A percentile compares a stretch with the other conserved stretches of the same genome.
Evolutionary conservation across 1,139 yeast species (phyloP).

Genomic region (Candida mesenterica): DNA sequence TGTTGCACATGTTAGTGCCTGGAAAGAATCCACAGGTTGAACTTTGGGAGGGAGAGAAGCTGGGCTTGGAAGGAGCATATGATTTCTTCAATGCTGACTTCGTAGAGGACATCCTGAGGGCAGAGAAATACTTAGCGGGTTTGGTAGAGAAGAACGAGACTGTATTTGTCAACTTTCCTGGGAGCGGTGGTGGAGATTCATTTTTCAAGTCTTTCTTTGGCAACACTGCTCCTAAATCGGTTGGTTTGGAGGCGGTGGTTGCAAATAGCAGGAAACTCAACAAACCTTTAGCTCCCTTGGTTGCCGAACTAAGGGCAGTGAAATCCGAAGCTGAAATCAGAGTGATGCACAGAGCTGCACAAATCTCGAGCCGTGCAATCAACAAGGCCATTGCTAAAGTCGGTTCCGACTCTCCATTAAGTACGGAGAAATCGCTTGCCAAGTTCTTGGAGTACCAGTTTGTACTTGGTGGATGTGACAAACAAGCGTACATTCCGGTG

Average conservation of each 20-base stretch:
- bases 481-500: conserved; percentile 90
- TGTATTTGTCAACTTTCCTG: conserved; percentile 50
- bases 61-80: conserved; percentile 80
- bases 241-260: conserved; percentile 5
- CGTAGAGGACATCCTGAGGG: conserved; percentile 50
- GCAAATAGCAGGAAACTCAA: conserved; percentile 31
- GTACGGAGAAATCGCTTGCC: conserved; percentile 73
- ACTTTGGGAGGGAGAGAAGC: conserved; percentile 92
- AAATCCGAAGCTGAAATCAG: conserved; percentile 76
- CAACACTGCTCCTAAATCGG: neutral
- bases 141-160: conserved; percentile 47
- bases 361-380: conserved; percentile 77
- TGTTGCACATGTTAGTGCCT: conserved; percentile 80
- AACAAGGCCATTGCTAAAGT: conserved; percentile 74
- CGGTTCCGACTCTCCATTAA: conserved; percentile 44
- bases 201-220: conserved; percentile 13
- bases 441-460: conserved; percentile 84
- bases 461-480: conserved; percentile 83
- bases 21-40: conserved; percentile 76
- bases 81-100: conserved; percentile 87
- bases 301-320: conserved; percentile 60
- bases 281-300: conserved; percentile 43
- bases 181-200: conserved; percentile 14
- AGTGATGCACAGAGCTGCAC: conserved; percentile 80
- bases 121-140: conserved; percentile 42